A percentile compares a stretch with the other conserved stretches of the same genome.
These are phyloP conservation scores for Phaeosphaeriaceae sp. DNA, from an alignment of 2,329 filamentous ascomycete species.

Conservation along the genomic window DNA sequence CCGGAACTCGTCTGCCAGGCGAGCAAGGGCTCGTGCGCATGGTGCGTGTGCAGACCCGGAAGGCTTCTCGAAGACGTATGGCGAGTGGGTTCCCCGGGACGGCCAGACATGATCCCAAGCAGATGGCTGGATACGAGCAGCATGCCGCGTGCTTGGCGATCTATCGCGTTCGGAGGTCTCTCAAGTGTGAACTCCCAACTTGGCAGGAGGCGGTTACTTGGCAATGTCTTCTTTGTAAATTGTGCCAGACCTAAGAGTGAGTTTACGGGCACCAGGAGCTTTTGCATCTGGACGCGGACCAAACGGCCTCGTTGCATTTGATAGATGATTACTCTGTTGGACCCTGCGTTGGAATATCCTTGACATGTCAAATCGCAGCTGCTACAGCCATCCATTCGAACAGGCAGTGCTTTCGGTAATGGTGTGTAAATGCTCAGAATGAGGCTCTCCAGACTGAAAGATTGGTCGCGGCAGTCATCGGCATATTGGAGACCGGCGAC, in stretches of 20 bases:
- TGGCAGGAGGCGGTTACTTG: not conserved
- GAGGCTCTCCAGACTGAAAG: slow-evolving; percentile 6
- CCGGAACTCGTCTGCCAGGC: not conserved
- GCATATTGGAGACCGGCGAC: not conserved
- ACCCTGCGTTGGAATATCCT: slow-evolving; percentile 2
- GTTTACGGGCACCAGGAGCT: not conserved
- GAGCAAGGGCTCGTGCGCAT: slow-evolving; percentile 2
- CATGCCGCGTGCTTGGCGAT: slow-evolving; percentile 6
- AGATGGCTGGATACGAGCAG: slow-evolving; percentile 5
- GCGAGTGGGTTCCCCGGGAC: slow-evolving; percentile 8
- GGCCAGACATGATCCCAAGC: not conserved
- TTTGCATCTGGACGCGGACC: not conserved
- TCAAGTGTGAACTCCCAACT: not conserved
- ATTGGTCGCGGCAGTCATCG: slow-evolving; percentile 4
- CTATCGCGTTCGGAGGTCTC: not conserved
- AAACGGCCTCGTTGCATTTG: not conserved
- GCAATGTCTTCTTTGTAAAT: not conserved
- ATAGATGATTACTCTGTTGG: not conserved
- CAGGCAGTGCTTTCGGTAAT: slow-evolving; percentile 5
- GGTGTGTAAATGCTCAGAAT: not conserved
- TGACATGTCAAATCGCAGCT: slow-evolving; percentile 1
- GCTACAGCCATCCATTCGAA: not conserved
- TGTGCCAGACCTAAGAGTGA: not conserved
- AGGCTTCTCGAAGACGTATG: slow-evolving; percentile 31
- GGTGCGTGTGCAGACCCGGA: slow-evolving; percentile 13